Percentiles rank a stretch among this genome's conserved stretches.
Conservation (phyloP, 1,139 yeast species). For the Blastobotrys malaysiensis region DNA sequence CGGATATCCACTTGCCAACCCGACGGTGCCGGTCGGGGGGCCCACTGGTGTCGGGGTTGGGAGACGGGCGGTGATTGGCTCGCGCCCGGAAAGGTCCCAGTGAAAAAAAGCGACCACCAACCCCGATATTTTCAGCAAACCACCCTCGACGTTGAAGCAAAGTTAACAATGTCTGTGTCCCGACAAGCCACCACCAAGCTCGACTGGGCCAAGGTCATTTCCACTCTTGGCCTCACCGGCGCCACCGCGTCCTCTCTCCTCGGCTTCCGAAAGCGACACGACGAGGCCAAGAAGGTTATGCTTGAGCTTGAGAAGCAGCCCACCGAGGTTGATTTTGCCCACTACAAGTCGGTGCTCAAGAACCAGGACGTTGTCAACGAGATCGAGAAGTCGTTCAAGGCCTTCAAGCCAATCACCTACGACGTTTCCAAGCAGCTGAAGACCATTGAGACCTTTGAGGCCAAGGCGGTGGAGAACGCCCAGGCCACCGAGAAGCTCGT, state of each 20-base stretch:
- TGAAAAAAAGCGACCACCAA: conserved; percentile 1
- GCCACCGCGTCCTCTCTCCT: conserved; percentile 82
- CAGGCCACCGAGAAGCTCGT: conserved; percentile 88
- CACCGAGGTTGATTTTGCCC: conserved; percentile 70
- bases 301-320: conserved; percentile 65
- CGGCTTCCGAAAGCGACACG: conserved; percentile 96
- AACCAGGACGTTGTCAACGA: conserved; percentile 76
- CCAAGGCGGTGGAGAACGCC: conserved; percentile 94
- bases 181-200: conserved; percentile 67
- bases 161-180: conserved; percentile 6
- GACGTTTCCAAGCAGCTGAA: conserved; percentile 87
- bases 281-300: conserved; percentile 87
- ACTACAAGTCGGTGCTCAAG: conserved; percentile 75
- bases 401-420: conserved; percentile 77
- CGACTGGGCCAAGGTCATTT: conserved; percentile 90
- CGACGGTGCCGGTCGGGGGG: too few species aligned
- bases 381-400: conserved; percentile 67
- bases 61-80: conserved; percentile 7
- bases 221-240: conserved; percentile 89
- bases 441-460: conserved; percentile 89
- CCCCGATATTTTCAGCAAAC: not conserved
- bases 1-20: too few species aligned
- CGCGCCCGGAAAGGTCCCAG: conserved; percentile 1
- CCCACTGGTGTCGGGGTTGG: too few species aligned
- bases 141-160: not conserved